Evolutionary conservation across 768 basidiomycete genomes (phyloP).

Genomic region (Amanita pallidorosea): DNA sequence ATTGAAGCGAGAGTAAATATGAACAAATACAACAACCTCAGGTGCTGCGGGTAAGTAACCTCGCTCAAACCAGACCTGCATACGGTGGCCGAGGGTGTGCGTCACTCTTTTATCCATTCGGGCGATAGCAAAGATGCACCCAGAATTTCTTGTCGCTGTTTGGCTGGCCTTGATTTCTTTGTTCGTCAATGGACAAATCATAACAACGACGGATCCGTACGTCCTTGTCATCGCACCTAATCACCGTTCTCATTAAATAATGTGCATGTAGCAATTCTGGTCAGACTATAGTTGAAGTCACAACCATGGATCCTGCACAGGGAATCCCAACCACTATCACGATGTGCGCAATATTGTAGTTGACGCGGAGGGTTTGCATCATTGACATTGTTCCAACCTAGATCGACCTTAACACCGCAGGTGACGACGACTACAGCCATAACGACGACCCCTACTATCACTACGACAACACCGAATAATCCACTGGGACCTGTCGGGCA

Average conservation of each 20-base stretch:
- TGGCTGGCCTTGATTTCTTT: constrained; percentile 11
- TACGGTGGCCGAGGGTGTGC: too few relatives aligned
- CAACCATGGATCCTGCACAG: constrained; percentile 25
- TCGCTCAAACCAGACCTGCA: too few relatives aligned
- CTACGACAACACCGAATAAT: constrained; percentile 11
- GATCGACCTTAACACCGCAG: constrained; percentile 10
- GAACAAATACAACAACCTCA: background rate
- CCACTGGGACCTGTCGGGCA: constrained; percentile 49
- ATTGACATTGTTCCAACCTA: background rate
- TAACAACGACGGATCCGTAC: constrained; percentile 37
- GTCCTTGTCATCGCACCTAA: constrained; percentile 10
- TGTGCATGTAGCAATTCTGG: constrained; percentile 24
- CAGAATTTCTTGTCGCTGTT: constrained; percentile 5
- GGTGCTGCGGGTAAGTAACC: too few relatives aligned
- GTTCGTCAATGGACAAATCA: constrained; percentile 30
- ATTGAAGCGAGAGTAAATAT: background rate
- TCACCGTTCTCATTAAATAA: background rate
- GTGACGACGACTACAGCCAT: constrained; percentile 9
- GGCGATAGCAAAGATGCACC: background rate
- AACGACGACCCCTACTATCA: constrained; percentile 11
- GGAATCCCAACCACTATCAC: constrained; percentile 30
- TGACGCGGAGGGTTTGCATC: background rate
- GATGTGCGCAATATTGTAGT: constrained; percentile 22
- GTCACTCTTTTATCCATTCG: background rate
- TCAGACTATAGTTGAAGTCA: constrained; percentile 37